Conservation (phyloP, 345 rosid species). For the Erysimum cheiranthoides region DNA sequence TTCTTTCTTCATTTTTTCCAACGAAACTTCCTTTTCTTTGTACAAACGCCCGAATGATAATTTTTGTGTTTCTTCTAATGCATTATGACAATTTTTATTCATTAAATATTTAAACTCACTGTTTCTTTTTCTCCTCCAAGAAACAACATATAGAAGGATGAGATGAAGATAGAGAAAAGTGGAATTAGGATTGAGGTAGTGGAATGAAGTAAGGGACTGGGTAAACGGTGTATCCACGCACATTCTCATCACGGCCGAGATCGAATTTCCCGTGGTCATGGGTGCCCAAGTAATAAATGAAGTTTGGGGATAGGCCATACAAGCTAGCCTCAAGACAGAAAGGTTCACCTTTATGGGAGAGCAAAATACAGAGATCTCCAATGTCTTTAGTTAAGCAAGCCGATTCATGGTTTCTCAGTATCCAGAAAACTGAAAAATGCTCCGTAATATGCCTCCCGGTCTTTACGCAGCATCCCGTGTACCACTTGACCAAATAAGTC, state of each 20-base stretch:
- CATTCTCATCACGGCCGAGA: not conserved
- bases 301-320: conserved; percentile 22
- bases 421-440: not conserved
- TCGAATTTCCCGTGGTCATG: conserved; percentile 4
- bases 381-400: not conserved
- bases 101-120: not conserved
- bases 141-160: too few relatives aligned
- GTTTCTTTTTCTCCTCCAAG: too few relatives aligned
- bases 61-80: not conserved
- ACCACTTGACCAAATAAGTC: not conserved
- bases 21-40: not conserved
- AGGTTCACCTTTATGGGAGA: conserved; percentile 8
- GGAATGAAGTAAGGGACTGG: conserved; percentile 4
- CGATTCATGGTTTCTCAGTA: too few relatives aligned
- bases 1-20: not conserved
- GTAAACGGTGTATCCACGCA: not conserved
- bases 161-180: too few relatives aligned
- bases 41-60: not conserved
- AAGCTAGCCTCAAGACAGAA: conserved; percentile 13
- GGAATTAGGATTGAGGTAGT: not conserved
- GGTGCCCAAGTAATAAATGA: conserved; percentile 1
- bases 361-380: not conserved
- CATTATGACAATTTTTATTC: not conserved
- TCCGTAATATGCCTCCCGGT: not conserved
- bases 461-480: not conserved